Percentiles rank a stretch among this genome's conserved stretches.
Evolutionary conservation across 139 green algal genomes (phyloP).

Genomic region (Cymbomonas tetramitiformis): DNA sequence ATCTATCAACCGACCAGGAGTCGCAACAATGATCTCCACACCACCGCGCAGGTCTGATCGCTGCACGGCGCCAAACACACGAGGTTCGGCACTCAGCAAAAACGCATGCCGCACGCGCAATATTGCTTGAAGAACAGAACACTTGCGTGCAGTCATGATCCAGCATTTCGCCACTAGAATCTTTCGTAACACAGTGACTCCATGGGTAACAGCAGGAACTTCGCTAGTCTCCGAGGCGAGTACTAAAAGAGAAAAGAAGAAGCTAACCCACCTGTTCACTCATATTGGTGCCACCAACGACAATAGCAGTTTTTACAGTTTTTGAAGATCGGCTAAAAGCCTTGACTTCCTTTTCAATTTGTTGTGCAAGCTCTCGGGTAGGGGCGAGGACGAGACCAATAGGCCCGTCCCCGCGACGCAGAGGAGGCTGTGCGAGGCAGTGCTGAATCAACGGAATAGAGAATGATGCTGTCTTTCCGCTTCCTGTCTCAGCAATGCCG

Average conservation of each 20-base stretch:
- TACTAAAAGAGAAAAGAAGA: no score
- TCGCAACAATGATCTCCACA: slow-evolving; percentile 40
- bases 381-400: slow-evolving; percentile 86
- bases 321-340: slow-evolving; percentile 29
- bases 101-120: no score
- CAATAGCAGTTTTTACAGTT: slow-evolving; percentile 30
- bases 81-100: no score
- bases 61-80: slow-evolving; percentile 12
- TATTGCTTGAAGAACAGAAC: no score
- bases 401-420: slow-evolving; percentile 60
- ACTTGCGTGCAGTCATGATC: no score
- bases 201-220: no score
- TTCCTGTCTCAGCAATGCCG: slow-evolving; percentile 39
- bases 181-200: no score
- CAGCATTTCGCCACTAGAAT: no score
- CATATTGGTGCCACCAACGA: slow-evolving; percentile 42
- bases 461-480: slow-evolving; percentile 40
- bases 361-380: slow-evolving; percentile 96
- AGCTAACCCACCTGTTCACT: no score
- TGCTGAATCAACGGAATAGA: slow-evolving; percentile 78
- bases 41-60: slow-evolving; percentile 25
- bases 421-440: slow-evolving; percentile 43
- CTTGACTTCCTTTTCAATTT: slow-evolving; percentile 90
- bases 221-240: no score
- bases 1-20: slow-evolving; percentile 40